Evolutionary conservation across 768 basidiomycete genomes (phyloP).

Genomic region (Myochromella boudieri): DNA sequence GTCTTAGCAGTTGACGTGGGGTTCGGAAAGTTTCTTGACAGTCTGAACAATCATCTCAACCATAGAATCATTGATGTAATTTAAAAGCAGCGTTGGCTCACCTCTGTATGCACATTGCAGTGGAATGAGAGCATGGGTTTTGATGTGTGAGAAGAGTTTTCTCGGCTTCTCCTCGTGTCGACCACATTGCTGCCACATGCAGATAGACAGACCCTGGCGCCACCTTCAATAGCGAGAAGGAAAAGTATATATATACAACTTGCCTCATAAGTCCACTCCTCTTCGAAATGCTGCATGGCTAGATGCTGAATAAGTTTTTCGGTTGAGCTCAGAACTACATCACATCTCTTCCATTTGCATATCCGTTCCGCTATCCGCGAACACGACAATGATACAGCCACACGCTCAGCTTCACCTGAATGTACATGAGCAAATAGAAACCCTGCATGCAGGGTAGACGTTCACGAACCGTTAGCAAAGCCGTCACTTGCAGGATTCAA

Average conservation of each 20-base stretch:
- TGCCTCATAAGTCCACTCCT: conserved; percentile 11
- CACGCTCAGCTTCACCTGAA: conserved; percentile 30
- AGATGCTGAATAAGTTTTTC: conserved; percentile 52
- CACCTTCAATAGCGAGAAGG: background rate
- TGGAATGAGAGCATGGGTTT: conserved; percentile 45
- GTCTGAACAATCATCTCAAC: conserved; percentile 32
- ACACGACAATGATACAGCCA: conserved; percentile 47
- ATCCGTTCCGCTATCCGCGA: conserved; percentile 42
- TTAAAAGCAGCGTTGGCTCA: conserved; percentile 22
- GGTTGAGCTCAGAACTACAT: conserved; percentile 51
- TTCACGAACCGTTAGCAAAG: conserved; percentile 16
- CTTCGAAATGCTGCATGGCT: conserved; percentile 16
- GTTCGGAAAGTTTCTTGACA: conserved; percentile 51
- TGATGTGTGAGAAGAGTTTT: conserved; percentile 47
- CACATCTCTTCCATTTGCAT: conserved; percentile 66
- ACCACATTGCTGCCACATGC: conserved; percentile 61
- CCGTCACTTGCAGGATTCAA: conserved; percentile 13
- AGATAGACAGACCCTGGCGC: conserved; percentile 33
- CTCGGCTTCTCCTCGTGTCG: conserved; percentile 35
- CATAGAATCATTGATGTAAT: background rate
- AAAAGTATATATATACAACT: background rate
- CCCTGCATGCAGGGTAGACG: background rate
- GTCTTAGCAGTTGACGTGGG: conserved; percentile 47
- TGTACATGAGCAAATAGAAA: background rate
- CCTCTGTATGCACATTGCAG: conserved; percentile 54